These are phyloP conservation scores for Lachancea thermotolerans DNA, from an alignment of 805 yeast species.

Conservation along the genomic window DNA sequence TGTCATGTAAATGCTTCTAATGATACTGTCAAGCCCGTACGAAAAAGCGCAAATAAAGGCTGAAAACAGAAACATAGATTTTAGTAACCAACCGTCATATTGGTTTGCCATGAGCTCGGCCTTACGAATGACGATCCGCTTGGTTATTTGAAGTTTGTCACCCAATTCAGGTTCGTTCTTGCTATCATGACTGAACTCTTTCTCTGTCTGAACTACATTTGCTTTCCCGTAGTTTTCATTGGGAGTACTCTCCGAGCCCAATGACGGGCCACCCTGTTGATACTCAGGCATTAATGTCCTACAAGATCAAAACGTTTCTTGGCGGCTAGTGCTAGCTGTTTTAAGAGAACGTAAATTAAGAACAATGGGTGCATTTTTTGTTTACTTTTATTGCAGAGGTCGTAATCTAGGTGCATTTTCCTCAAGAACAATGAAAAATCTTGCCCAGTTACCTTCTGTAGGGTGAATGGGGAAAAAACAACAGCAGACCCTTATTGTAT, in stretches of 20 bases:
- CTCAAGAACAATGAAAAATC: too few species aligned
- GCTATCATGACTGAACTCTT: neutral
- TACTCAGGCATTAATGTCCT: too few species aligned
- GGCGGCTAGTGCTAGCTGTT: too few species aligned
- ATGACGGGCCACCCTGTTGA: too few species aligned
- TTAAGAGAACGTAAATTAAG: too few species aligned
- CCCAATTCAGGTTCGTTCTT: neutral
- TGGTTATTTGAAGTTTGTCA: conserved; percentile 19
- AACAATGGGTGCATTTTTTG: too few species aligned
- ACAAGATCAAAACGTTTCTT: too few species aligned
- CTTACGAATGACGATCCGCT: conserved; percentile 41
- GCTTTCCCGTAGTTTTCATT: neutral
- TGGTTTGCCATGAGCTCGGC: conserved; percentile 45
- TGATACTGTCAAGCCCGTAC: conserved; percentile 47
- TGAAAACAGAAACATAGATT: conserved; percentile 35
- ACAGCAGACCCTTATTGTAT: too few species aligned
- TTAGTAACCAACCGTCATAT: conserved; percentile 32
- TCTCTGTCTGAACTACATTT: neutral
- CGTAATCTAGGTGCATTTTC: too few species aligned
- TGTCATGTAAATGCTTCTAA: conserved; percentile 41
- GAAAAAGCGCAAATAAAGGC: conserved; percentile 46
- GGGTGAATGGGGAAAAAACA: too few species aligned
- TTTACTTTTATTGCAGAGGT: too few species aligned
- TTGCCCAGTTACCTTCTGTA: too few species aligned
- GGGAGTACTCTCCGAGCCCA: neutral